Percentiles rank a stretch among this genome's conserved stretches.
These are phyloP conservation scores for Stachybotrys echinatus DNA, from an alignment of 2,329 filamentous ascomycete genomes.

Conservation along the genomic window DNA sequence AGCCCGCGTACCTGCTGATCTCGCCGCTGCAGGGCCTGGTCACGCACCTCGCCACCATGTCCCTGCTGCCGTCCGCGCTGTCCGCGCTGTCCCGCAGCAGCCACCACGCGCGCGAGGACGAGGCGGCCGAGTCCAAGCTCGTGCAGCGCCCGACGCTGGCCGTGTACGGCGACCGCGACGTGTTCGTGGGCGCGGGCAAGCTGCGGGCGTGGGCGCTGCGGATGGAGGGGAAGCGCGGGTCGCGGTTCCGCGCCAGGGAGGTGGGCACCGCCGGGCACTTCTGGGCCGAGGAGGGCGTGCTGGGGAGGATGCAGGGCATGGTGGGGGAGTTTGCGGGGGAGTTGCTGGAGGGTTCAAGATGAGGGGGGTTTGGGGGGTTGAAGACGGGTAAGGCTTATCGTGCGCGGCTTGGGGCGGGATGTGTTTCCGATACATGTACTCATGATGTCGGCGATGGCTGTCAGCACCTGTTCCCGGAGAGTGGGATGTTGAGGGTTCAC, in stretches of 20 bases:
- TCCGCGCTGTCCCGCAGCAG: slow-evolving; percentile 6
- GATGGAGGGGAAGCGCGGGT: slow-evolving; percentile 37
- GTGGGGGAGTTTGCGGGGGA: slow-evolving; percentile 19
- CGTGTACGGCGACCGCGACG: slow-evolving; percentile 70
- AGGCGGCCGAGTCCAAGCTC: slow-evolving; percentile 48
- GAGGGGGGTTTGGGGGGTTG: background rate
- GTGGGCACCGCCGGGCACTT: slow-evolving; percentile 56
- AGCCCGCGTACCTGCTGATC: slow-evolving; percentile 56
- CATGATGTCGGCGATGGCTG: too few species aligned
- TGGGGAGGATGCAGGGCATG: slow-evolving; percentile 21
- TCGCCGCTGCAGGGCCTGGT: slow-evolving; percentile 61
- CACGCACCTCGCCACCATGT: slow-evolving; percentile 58
- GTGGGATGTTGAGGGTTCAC: too few species aligned
- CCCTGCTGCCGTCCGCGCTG: slow-evolving; percentile 34
- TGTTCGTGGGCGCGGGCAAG: slow-evolving; percentile 63
- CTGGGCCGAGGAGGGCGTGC: slow-evolving; percentile 51
- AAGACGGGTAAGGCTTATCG: too few species aligned
- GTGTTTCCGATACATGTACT: too few species aligned
- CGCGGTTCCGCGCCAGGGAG: slow-evolving; percentile 42
- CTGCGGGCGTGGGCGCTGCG: slow-evolving; percentile 60
- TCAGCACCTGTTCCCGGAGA: too few species aligned
- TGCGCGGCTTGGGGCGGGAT: too few species aligned
- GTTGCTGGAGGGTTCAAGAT: slow-evolving; percentile 7
- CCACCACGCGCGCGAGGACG: slow-evolving; percentile 14
- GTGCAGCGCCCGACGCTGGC: slow-evolving; percentile 57